Evolutionary conservation across 108 stramenopile genomes (phyloP), one percentile per base, ranked within the genome.

Genomic region (Parmales sp.): DNA sequence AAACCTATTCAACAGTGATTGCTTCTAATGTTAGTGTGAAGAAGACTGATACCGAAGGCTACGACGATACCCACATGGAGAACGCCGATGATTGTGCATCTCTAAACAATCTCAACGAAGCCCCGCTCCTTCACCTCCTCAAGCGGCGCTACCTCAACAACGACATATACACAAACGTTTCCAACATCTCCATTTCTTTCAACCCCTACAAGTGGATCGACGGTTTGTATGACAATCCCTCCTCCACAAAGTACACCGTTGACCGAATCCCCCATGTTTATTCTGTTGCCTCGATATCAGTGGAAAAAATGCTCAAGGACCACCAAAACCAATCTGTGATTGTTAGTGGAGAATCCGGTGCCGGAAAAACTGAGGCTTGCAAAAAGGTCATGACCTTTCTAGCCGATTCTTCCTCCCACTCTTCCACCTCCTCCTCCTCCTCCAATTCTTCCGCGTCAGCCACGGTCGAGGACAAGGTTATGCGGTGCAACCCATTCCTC

Each of bases 401-500:
- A 9, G 81, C 82, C 34, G 78, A 79, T 34, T 66, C 69, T 16
- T 34, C 26, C 28, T 37, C 39, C 13, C 48, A 38, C 23, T 19
- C 16, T 7, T 26, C 28, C 2, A 20, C 16, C 2, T 28, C 7
- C 13, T 20, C 26, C 71, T 26, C 54, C 2, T 9, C n/a, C 54
- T 1, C 23, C 38, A n/a, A n/a, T n/a, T 20, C 26, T 66, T 26
- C 54, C 2, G 25, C n/a, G 31, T 1, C 23, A n/a, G 69, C 34
- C 18, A 63, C 74, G 31, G 78, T 90, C 43, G 89, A 89, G 51
- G 72, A 86, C n/a, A 83, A 83, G 39, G 83, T 95, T 0, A 65
- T 95, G 20, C 82, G 91, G 63, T 92, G 89, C 41, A 87, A 90
- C 69, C 93, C 90, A 6, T 69, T 94, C 9, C 76, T 95, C 3